These are phyloP conservation scores for Hydrangea macrophylla DNA, from an alignment of 148 eudicot species.

Conservation along the genomic window DNA sequence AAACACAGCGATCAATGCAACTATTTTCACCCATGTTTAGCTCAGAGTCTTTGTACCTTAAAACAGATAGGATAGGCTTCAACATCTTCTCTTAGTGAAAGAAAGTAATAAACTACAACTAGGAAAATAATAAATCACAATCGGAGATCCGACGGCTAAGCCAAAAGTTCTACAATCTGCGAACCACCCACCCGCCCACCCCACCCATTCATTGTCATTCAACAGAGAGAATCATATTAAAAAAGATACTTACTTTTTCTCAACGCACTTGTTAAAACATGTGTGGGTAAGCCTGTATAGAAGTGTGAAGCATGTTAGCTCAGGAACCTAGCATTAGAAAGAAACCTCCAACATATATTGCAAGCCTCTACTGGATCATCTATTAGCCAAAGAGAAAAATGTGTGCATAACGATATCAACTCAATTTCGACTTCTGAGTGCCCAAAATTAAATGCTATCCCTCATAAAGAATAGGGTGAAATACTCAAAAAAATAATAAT, in stretches of 20 bases:
- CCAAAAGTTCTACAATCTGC: not conserved
- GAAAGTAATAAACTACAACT: not conserved
- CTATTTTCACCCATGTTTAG: conserved; percentile 82
- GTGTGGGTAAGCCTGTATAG: conserved; percentile 74
- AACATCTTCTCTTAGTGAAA: not conserved
- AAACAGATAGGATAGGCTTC: conserved; percentile 4
- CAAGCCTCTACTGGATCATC: not conserved
- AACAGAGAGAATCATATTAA: not conserved
- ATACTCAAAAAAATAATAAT: too few species aligned
- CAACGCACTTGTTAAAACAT: conserved; percentile 77
- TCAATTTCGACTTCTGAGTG: not conserved
- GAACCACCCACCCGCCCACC: not conserved
- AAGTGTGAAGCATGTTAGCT: conserved; percentile 4
- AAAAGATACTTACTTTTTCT: conserved; percentile 42
- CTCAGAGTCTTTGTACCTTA: conserved; percentile 84
- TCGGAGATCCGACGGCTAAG: too few species aligned
- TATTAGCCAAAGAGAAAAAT: not conserved
- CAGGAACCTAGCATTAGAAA: not conserved
- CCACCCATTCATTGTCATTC: not conserved
- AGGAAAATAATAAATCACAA: not conserved
- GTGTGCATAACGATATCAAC: not conserved
- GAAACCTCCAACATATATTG: not conserved
- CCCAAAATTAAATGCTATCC: not conserved
- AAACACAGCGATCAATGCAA: conserved; percentile 88
- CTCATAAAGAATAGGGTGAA: not conserved